phyloP scores from a whole-genome alignment of 1,139 yeast species.

The Zygosaccharomyces sapae region DNA sequence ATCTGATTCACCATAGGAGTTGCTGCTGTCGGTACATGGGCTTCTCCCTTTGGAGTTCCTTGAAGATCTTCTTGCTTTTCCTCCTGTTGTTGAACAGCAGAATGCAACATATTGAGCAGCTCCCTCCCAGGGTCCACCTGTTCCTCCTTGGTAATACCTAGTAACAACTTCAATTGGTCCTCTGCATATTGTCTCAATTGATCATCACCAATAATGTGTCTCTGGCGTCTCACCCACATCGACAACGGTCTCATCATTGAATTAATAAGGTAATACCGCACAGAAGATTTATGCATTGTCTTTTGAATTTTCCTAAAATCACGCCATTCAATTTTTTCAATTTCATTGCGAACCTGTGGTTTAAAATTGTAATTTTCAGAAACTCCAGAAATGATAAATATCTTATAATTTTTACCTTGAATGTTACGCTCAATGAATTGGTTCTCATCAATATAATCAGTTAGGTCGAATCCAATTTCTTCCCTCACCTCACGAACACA shows the following conservation, averaged over 20 bases:
- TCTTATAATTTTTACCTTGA: constrained; percentile 79
- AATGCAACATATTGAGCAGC: constrained; percentile 57
- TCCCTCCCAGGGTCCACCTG: constrained; percentile 71
- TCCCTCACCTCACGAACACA: constrained; percentile 93
- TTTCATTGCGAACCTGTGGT: constrained; percentile 86
- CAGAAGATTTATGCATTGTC: constrained; percentile 37
- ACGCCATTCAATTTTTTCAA: constrained; percentile 65
- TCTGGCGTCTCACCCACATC: constrained; percentile 52
- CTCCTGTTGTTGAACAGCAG: constrained; percentile 35
- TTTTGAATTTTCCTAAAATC: constrained; percentile 43
- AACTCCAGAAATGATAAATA: constrained; percentile 71
- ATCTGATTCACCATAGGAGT: constrained; percentile 5
- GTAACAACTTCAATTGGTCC: constrained; percentile 54
- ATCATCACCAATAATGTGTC: constrained; percentile 52
- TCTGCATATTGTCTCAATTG: constrained; percentile 51
- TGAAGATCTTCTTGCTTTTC: constrained; percentile 23
- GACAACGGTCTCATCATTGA: constrained; percentile 59
- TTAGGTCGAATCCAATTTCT: constrained; percentile 90
- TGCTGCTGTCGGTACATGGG: constrained; percentile 13
- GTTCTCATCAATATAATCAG: constrained; percentile 59
- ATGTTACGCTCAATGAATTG: constrained; percentile 80
- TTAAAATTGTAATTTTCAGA: constrained; percentile 71
- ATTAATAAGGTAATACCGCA: constrained; percentile 53
- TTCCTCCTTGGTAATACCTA: constrained; percentile 49
- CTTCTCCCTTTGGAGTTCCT: constrained; percentile 23